Evolutionary conservation across 208 protist species (phyloP).

Genomic region (Trypanosoma melophagium): DNA sequence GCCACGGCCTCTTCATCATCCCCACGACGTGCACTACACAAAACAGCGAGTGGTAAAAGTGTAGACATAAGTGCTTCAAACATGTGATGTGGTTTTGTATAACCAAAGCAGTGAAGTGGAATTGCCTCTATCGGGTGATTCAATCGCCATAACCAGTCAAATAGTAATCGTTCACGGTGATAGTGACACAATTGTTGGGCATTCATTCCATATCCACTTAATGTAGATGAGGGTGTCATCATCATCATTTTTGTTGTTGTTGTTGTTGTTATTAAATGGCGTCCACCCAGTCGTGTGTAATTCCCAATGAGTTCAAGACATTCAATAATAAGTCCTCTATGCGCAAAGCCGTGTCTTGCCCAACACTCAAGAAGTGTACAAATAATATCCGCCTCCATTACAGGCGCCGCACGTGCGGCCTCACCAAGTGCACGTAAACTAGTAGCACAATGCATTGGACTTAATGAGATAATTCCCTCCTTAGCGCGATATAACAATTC

Average conservation of each 20-base stretch:
- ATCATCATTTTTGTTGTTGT: not conserved
- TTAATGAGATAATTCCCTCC: slow-evolving; percentile 51
- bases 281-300: not conserved
- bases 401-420: slow-evolving; percentile 49
- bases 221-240: not conserved
- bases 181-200: slow-evolving; percentile 39
- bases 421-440: slow-evolving; percentile 68
- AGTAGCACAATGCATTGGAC: slow-evolving; percentile 48
- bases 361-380: slow-evolving; percentile 79
- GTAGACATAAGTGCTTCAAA: slow-evolving; percentile 26
- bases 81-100: slow-evolving; percentile 31
- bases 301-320: slow-evolving; percentile 50
- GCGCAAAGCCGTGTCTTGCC: slow-evolving; percentile 61
- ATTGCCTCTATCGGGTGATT: slow-evolving; percentile 65
- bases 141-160: slow-evolving; percentile 66
- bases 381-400: slow-evolving; percentile 49
- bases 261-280: not conserved
- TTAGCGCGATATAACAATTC: slow-evolving; percentile 55
- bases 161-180: slow-evolving; percentile 46
- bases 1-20: not conserved
- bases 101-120: slow-evolving; percentile 63
- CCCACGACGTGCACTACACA: slow-evolving; percentile 35
- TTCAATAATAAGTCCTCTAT: slow-evolving; percentile 45
- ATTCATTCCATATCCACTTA: slow-evolving; percentile 11
- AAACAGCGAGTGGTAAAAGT: slow-evolving; percentile 47